A percentile compares a stretch with the other conserved stretches of the same genome.
Conservation (phyloP, 2,329 filamentous ascomycete genomes). For the Neofusicoccum parvum region DNA sequence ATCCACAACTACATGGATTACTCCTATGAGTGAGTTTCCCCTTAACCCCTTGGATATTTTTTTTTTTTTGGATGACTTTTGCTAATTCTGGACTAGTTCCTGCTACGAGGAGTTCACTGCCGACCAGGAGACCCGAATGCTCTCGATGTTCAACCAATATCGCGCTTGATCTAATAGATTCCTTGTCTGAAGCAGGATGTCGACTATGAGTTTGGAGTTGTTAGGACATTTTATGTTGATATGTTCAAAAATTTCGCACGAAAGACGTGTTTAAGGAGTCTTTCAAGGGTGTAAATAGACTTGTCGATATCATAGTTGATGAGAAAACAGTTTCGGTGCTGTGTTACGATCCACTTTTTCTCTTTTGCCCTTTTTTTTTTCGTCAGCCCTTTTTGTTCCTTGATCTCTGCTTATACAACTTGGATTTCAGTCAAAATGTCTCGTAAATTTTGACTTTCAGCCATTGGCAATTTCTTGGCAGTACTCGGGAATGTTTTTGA, state of each 20-base stretch:
- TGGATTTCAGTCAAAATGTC: no score
- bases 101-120: constrained; percentile 33
- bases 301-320: background rate
- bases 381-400: no score
- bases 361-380: no score
- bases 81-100: constrained; percentile 1
- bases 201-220: background rate
- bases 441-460: no score
- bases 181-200: constrained; percentile 19
- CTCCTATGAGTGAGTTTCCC: constrained; percentile 24
- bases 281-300: background rate
- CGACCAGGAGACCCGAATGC: constrained; percentile 26
- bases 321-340: background rate
- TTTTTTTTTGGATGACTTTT: constrained; percentile 19
- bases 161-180: background rate
- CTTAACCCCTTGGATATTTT: background rate
- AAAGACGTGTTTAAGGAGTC: background rate
- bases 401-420: no score
- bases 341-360: no score
- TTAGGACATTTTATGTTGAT: background rate
- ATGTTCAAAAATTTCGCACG: background rate
- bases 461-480: no score
- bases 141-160: no score
- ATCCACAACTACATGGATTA: constrained; percentile 42
- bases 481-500: no score